Conservation (phyloP, 192 early-diverging fungal genomes). For the Irineochytrium annulatum region DNA sequence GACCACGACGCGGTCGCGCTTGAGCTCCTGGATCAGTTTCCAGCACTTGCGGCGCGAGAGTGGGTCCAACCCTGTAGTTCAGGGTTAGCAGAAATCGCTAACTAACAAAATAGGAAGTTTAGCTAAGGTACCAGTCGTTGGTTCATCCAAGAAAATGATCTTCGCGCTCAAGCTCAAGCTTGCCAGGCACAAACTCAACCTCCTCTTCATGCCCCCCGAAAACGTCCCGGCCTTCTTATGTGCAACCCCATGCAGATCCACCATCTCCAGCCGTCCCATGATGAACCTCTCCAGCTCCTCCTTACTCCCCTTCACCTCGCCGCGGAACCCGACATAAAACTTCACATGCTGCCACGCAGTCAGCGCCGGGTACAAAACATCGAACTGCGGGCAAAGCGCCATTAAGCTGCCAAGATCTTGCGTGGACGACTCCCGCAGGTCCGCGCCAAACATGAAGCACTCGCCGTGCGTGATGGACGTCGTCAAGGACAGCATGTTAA, state of each 20-base stretch:
- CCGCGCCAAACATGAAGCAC: slow-evolving; percentile 53
- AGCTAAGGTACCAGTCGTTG: slow-evolving; percentile 36
- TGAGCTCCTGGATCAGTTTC: slow-evolving; percentile 54
- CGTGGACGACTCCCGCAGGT: slow-evolving; percentile 49
- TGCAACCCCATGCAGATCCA: slow-evolving; percentile 49
- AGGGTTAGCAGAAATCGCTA: not conserved
- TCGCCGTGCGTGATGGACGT: slow-evolving; percentile 53
- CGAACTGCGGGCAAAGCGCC: slow-evolving; percentile 71
- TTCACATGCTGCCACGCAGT: slow-evolving; percentile 59
- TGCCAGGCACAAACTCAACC: slow-evolving; percentile 58
- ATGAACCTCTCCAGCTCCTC: slow-evolving; percentile 38
- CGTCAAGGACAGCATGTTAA: slow-evolving; percentile 64
- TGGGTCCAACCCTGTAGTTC: slow-evolving; percentile 63
- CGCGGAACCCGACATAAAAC: slow-evolving; percentile 60
- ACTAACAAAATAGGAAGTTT: not conserved
- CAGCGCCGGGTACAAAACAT: slow-evolving; percentile 61
- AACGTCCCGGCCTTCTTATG: slow-evolving; percentile 38
- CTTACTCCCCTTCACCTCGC: slow-evolving; percentile 42
- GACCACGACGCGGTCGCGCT: slow-evolving; percentile 52
- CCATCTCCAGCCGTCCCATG: slow-evolving; percentile 48
- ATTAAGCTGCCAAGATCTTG: slow-evolving; percentile 54
- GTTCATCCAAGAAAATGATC: slow-evolving; percentile 62
- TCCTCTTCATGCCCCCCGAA: slow-evolving; percentile 58
- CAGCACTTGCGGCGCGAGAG: slow-evolving; percentile 62
- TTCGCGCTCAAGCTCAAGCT: slow-evolving; percentile 55